Conservation (phyloP, 495 filamentous ascomycete species). For the Penicillium diatomitis region DNA sequence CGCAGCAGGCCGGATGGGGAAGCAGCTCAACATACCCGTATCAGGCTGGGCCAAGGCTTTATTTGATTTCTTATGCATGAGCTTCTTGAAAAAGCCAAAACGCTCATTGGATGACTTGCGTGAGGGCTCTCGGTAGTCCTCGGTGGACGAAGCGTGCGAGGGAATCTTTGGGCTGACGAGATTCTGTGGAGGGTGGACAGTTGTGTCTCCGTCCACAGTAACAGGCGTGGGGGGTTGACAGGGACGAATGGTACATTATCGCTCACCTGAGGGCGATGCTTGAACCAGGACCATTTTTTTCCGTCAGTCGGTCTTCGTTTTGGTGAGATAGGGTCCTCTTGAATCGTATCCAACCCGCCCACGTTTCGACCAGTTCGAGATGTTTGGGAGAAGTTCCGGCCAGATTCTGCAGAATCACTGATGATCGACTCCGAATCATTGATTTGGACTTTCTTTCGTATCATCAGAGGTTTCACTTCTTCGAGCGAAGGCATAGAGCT, state of each 20-base stretch:
- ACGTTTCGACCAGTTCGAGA: conserved; percentile 10
- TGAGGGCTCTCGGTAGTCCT: background rate
- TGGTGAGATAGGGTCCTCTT: conserved; percentile 21
- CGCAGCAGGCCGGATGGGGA: background rate
- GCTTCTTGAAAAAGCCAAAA: conserved; percentile 22
- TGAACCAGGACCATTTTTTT: conserved; percentile 63
- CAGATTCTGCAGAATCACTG: background rate
- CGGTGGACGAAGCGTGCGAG: background rate
- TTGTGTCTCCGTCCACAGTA: conserved; percentile 18
- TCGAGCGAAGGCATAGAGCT: conserved; percentile 32
- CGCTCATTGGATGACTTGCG: conserved; percentile 21
- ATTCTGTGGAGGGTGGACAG: conserved; percentile 13
- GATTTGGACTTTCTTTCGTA: conserved; percentile 41
- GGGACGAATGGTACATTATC: conserved; percentile 14
- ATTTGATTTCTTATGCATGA: conserved; percentile 25
- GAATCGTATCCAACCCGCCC: conserved; percentile 22
- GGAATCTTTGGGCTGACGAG: background rate
- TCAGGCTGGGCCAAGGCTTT: conserved; percentile 9
- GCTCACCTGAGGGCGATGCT: conserved; percentile 40
- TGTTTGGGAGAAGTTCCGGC: conserved; percentile 10
- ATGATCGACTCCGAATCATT: background rate
- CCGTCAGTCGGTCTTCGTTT: conserved; percentile 19
- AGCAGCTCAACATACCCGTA: conserved; percentile 15
- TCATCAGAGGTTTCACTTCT: conserved; percentile 40
- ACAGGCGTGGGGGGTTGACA: conserved; percentile 12